Base-by-base conservation (phyloP, 179 eudicot species). In the Sideroxylon spinosum region DNA sequence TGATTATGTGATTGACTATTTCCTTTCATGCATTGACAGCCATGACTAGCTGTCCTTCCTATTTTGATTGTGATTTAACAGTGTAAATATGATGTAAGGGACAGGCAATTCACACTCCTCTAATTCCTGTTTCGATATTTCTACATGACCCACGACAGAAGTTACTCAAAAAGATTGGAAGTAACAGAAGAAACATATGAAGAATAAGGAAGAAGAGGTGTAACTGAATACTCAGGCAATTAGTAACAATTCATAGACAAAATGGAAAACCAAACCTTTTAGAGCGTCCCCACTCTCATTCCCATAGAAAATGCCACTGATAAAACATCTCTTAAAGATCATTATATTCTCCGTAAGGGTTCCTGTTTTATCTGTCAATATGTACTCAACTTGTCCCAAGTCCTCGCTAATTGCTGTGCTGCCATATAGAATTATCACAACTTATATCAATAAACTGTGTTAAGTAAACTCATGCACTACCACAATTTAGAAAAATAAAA, bases 341-440 rank as follows among this genome's bases (percentile, higher is more conserved):
- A 95, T 95, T 82, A 88, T 91, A 82, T 95, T 95, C 86, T 95
- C 99, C 12, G 97, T 93, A 63, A 95, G 90, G 56, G 99, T 93
- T 66, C 99, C 99, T 53, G 99, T 95, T 86, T 95, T 95, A 89
- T 95, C 99, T 5, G 99, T 95, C 91, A 95, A 71, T 65, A 95
- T 95, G 82, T 95, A 93, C 86, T 95, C 99, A 61, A 95, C 99
- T 87, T 95, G 99, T 66, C 99, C 99, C 87, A 95, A 82, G 87
- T 95, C 99, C 89, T 95, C 99, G 82, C 99, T 95, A 65, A 95
- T 95, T 81, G 99, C 97, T 89, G 98, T 94, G 90, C 99, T 95
- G 99, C 85, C 91, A 86, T 85, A 83, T 66, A 88, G 25, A 81
- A 84, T 75, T 60, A 79, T 49, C 17, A 73, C 46, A 80, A 25